A percentile compares a stretch with the other conserved stretches of the same genome.
Evolutionary conservation across 805 yeast species (phyloP).

Genomic region (Debaryomyces castellii): DNA sequence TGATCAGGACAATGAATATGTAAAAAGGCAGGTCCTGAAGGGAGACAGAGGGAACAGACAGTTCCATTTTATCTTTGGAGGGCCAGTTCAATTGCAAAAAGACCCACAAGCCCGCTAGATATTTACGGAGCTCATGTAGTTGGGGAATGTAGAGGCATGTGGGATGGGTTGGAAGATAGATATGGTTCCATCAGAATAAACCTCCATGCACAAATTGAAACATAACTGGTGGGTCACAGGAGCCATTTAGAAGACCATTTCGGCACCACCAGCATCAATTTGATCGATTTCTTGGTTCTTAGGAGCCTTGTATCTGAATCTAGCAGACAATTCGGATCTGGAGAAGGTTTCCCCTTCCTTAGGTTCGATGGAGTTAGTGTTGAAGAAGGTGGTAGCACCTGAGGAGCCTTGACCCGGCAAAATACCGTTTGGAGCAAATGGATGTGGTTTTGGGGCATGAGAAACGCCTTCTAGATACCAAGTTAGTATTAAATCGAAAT

Average conservation of each 20-base stretch:
- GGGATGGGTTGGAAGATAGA: not conserved
- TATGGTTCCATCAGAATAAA: not conserved
- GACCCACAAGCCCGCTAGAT: too few relatives aligned
- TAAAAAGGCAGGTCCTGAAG: not conserved
- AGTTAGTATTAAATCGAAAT: slow-evolving; percentile 3
- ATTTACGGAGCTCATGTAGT: too few relatives aligned
- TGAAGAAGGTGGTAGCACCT: slow-evolving; percentile 12
- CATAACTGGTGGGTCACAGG: not conserved
- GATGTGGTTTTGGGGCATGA: slow-evolving; percentile 36
- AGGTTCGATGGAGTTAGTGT: slow-evolving; percentile 39
- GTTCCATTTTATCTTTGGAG: not conserved
- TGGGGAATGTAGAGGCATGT: too few relatives aligned
- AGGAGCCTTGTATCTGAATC: slow-evolving; percentile 68
- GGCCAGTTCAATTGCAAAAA: not conserved
- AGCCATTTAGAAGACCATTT: slow-evolving; percentile 40
- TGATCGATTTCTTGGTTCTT: slow-evolving; percentile 72
- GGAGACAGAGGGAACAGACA: not conserved
- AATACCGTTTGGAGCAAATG: slow-evolving; percentile 44
- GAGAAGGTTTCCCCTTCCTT: slow-evolving; percentile 47
- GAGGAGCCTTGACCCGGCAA: slow-evolving; percentile 29
- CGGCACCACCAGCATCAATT: slow-evolving; percentile 84
- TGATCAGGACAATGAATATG: not conserved
- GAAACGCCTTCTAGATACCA: slow-evolving; percentile 11
- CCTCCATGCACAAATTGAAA: not conserved
- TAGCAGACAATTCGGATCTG: slow-evolving; percentile 64